phyloP scores from a whole-genome alignment of 129 eudicot species.

The Erigeron canadensis region DNA sequence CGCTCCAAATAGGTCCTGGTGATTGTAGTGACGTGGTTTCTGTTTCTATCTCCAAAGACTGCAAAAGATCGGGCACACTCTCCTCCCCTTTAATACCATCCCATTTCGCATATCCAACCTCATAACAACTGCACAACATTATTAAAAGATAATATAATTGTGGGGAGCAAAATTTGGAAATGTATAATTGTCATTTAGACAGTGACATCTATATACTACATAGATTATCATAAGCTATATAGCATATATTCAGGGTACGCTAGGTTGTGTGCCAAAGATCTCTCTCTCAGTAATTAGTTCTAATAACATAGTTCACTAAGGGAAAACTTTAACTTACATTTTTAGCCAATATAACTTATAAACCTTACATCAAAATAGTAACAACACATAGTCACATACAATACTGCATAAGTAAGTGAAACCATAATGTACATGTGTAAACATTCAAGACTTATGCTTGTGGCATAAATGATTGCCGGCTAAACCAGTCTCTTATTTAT shows the following conservation, averaged over 20 bases:
- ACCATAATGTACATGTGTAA: too few relatives aligned
- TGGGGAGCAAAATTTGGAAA: neutral
- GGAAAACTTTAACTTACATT: too few relatives aligned
- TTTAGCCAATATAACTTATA: too few relatives aligned
- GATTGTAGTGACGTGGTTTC: conserved; percentile 26
- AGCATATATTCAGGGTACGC: too few relatives aligned
- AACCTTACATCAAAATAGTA: too few relatives aligned
- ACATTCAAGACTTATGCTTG: neutral
- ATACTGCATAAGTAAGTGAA: too few relatives aligned
- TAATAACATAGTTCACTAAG: too few relatives aligned
- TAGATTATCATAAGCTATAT: neutral
- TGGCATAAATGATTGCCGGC: neutral
- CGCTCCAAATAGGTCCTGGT: conserved; percentile 44
- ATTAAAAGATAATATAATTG: conserved; percentile 14
- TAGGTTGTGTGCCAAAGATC: too few relatives aligned
- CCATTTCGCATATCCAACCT: conserved; percentile 43
- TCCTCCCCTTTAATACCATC: conserved; percentile 24
- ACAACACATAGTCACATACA: too few relatives aligned
- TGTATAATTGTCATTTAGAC: neutral
- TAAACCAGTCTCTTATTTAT: neutral
- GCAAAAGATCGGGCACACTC: conserved; percentile 42
- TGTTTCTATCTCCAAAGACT: conserved; percentile 42
- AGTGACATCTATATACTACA: neutral
- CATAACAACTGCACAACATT: conserved; percentile 41
- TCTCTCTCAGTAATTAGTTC: too few relatives aligned